These are phyloP conservation scores for Leishmania tarentolae DNA, from an alignment of 208 protist species.

Conservation along the genomic window DNA sequence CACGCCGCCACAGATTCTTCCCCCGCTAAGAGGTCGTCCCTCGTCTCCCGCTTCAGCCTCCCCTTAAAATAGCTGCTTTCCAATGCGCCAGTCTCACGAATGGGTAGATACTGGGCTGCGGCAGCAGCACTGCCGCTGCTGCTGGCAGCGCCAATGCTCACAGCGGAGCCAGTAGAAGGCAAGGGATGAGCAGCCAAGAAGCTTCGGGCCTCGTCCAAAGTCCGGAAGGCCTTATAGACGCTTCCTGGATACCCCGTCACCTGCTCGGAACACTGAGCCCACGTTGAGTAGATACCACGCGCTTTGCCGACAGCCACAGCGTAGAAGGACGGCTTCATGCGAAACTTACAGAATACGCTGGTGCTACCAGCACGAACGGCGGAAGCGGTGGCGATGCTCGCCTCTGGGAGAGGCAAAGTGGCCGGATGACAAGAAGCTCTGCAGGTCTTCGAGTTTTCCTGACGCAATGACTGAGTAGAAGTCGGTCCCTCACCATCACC, in stretches of 20 bases:
- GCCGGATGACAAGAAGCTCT: not conserved
- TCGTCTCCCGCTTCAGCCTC: not conserved
- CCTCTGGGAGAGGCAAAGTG: not conserved
- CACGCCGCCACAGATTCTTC: not conserved
- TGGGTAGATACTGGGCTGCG: not conserved
- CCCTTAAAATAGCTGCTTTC: not conserved
- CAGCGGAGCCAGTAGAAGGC: not conserved
- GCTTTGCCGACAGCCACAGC: constrained; percentile 69
- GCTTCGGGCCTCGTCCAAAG: constrained; percentile 49
- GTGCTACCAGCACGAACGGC: not conserved
- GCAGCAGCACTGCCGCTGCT: not conserved
- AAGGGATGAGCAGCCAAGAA: constrained; percentile 34
- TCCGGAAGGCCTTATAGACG: constrained; percentile 75
- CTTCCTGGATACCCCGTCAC: constrained; percentile 72
- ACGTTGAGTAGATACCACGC: constrained; percentile 74
- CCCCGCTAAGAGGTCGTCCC: not conserved
- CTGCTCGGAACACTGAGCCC: constrained; percentile 67
- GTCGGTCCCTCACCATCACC: not conserved
- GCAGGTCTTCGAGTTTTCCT: not conserved
- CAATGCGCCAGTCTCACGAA: not conserved
- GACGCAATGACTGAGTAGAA: not conserved
- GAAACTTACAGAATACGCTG: not conserved
- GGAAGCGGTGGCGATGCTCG: not conserved
- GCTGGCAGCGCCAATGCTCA: not conserved
- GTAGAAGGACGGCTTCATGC: constrained; percentile 60